Evolutionary conservation across 2,329 filamentous ascomycete genomes (phyloP), one percentile per base, ranked within the genome.

Genomic region (Fusarium stilboides): DNA sequence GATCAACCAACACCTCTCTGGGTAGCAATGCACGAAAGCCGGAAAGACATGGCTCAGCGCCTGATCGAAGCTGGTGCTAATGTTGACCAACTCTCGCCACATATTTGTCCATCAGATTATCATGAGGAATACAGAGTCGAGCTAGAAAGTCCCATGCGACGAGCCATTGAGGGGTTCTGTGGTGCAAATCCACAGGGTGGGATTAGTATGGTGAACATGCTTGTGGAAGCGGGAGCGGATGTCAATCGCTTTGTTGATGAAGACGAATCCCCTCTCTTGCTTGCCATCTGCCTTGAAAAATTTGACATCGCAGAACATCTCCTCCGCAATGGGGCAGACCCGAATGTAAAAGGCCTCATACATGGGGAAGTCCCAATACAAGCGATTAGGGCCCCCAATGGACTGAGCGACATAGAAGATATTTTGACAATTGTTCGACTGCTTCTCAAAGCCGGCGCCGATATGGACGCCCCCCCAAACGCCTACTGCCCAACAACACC

Each of bases 371-470:
- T 24, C 22, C 22, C 22, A 1, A 24, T 24, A 24, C 22, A 24
- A 24, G 3, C 7, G 22, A 24, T 24, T 6, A 24, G 4, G 22
- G 6, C 22, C 6, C 22, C 22, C 22, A 24, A 24, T 24, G 22
- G 22, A 24, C 22, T 24, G 22, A 24, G 4, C 4, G 24, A 0
- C 1, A 24, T 2, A 6, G 10, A 20, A 19, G 8, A 24, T 4
- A 6, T 6, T 24, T 6, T 6, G 22, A 4, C 22, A 24, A 24
- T 24, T 24, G 22, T 24, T 3, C 40, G 14, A 28, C 17, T 60
- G 2, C 55, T 69, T 4, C 20, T 68, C 2, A 2, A n/a, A 4
- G 14, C 24, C 2, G 65, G 57, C 2, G 79, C 80, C 56, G 37
- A 64, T 2, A 20, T 67, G 1, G 57, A 69, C 15, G 22, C 22